Base-by-base conservation (phyloP, 1,284 basidiomycete species). In the Ustanciosporium gigantosporum region DNA sequence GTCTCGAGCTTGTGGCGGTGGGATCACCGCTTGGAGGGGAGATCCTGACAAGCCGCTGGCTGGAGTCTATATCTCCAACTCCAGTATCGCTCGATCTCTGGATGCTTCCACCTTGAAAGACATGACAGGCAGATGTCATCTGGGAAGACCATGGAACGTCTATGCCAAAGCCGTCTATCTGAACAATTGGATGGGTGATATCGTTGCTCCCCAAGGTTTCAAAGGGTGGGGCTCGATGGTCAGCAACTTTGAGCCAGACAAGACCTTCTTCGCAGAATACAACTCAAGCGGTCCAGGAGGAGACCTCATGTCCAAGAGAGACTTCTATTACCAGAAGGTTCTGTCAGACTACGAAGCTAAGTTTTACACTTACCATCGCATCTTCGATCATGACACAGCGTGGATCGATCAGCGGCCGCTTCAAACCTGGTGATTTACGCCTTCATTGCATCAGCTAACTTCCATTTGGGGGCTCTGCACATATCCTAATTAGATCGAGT, bases 21-120 rank as follows among this genome's bases (percentile, higher is more conserved):
- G 53, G 1, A 56, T 62, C 39, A 46, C 59, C 4, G 59, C 59
- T 20, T 62, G 59, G 59, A 39, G 49, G 13, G 53, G 59, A n/a
- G 42, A 61, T 25, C 40, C 58, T 1, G 13, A 24, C 14, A 46
- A 62, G 25, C 25, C 44, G 0, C 15, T 4, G 3, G 31, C 47
- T 14, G 52, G 59, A 2, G 53, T 62, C 14, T 62, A 61, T 35
- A 31, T 61, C 16, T 46, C 42, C 47, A 47, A 49, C 15, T 62
- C 59, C 4, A 4, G n/a, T 20, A 51, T 62, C 34, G 38, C 36
- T 7, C 23, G 32, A 3, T 47, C 53, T 0, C 17, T 31, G 27
- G 49, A 57, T 20, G 58, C 52, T 3, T 43, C 35, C 16, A 42
- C 37, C 0, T 17, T 32, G 14, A 36, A 40, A 11, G 5, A 24